Percentiles rank a stretch among this genome's conserved stretches.
These are phyloP conservation scores for Pulveroboletus sp. DNA, from an alignment of 768 basidiomycete species.

Conservation along the genomic window DNA sequence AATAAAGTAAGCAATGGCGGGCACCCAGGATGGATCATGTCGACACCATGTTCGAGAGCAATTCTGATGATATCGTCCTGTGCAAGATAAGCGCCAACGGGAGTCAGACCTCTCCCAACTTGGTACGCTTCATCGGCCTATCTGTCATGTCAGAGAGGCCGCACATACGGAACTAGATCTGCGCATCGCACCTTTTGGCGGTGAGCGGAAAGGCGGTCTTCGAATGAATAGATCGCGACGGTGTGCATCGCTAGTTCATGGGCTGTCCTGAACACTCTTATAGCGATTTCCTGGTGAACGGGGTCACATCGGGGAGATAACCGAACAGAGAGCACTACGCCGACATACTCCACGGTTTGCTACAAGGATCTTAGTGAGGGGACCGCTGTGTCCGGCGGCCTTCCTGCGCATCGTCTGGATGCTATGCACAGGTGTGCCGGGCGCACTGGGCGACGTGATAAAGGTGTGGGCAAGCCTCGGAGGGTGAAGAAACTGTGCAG, in stretches of 20 bases:
- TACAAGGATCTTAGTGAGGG: conserved; percentile 86
- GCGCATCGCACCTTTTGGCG: conserved; percentile 80
- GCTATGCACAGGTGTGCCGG: conserved; percentile 83
- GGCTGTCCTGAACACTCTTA: conserved; percentile 96
- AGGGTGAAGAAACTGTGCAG: conserved; percentile 52
- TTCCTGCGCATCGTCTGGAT: conserved; percentile 90
- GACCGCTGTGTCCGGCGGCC: conserved; percentile 85
- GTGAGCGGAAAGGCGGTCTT: conserved; percentile 95
- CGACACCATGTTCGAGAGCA: conserved; percentile 96
- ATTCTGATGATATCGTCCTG: conserved; percentile 97
- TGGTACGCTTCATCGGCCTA: conserved; percentile 98
- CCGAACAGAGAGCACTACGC: conserved; percentile 4
- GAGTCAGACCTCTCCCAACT: conserved; percentile 93
- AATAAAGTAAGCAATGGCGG: conserved; percentile 10
- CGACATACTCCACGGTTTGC: conserved; percentile 82
- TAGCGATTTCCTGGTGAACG: conserved; percentile 84
- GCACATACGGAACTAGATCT: conserved; percentile 27
- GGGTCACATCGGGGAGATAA: conserved; percentile 1
- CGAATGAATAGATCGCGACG: conserved; percentile 96
- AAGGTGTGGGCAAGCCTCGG: conserved; percentile 71
- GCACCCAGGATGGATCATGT: conserved; percentile 99
- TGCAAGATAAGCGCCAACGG: conserved; percentile 94
- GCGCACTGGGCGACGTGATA: conserved; percentile 66
- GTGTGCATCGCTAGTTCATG: conserved; percentile 99
- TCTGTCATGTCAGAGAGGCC: conserved; percentile 7